Conservation (phyloP, 352 stramenopile genomes). For the Globisporangium canariense region DNA sequence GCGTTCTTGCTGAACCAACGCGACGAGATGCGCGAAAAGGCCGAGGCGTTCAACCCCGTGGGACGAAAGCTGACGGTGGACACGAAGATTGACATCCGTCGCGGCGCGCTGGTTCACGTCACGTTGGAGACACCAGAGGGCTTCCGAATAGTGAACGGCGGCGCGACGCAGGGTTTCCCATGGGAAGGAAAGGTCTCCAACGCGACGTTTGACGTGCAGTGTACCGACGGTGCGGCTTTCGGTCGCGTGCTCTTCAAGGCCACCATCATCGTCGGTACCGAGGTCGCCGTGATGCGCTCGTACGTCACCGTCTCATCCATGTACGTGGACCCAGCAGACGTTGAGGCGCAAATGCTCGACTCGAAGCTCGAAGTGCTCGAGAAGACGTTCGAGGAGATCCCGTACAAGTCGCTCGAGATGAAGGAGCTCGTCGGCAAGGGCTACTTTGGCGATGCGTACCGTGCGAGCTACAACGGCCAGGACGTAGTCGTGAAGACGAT, state of each 20-base stretch:
- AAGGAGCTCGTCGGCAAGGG: constrained; percentile 73
- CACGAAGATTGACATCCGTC: constrained; percentile 64
- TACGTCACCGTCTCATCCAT: constrained; percentile 63
- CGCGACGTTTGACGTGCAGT: constrained; percentile 59
- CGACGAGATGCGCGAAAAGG: constrained; percentile 60
- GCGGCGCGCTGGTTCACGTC: constrained; percentile 69
- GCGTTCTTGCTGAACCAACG: constrained; percentile 71
- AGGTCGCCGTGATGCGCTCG: constrained; percentile 65
- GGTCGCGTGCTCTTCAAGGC: constrained; percentile 73
- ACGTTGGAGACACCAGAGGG: constrained; percentile 61
- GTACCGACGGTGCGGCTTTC: constrained; percentile 42
- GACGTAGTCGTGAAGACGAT: constrained; percentile 85
- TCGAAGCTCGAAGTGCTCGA: constrained; percentile 70
- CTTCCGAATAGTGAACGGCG: constrained; percentile 59
- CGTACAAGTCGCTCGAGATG: constrained; percentile 58
- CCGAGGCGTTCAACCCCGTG: constrained; percentile 33
- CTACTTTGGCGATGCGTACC: constrained; percentile 80
- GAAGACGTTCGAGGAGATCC: constrained; percentile 75
- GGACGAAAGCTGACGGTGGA: constrained; percentile 49
- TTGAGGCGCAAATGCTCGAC: constrained; percentile 50
- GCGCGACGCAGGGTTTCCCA: constrained; percentile 56
- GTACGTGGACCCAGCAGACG: constrained; percentile 31
- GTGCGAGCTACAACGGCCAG: constrained; percentile 50
- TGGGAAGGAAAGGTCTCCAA: constrained; percentile 73
- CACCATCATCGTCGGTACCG: constrained; percentile 61